These are phyloP conservation scores for Pseudocercospora pini-densiflorae DNA, from an alignment of 2,329 filamentous ascomycete species.

Conservation along the genomic window DNA sequence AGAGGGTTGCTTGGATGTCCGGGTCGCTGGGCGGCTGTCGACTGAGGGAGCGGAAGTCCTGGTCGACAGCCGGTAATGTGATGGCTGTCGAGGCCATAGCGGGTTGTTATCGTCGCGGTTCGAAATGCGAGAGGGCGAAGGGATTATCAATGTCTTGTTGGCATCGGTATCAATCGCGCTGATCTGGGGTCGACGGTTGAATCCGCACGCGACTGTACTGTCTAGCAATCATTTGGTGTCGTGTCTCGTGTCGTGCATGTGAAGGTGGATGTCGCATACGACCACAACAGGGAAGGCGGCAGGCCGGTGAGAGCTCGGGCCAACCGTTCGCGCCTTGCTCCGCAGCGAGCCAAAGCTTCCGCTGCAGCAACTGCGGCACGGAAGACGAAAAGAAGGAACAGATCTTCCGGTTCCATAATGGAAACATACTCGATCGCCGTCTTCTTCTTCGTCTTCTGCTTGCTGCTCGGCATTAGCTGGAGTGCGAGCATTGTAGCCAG, in stretches of 20 bases:
- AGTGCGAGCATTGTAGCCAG: conserved; percentile 18
- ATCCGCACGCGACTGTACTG: background rate
- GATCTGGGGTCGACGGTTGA: background rate
- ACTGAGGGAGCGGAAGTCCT: conserved; percentile 40
- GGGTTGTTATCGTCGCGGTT: conserved; percentile 6
- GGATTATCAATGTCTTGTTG: background rate
- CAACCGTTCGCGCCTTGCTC: background rate
- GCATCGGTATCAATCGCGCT: background rate
- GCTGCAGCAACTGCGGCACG: background rate
- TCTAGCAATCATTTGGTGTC: conserved; percentile 1
- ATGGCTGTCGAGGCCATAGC: conserved; percentile 30
- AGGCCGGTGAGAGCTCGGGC: background rate
- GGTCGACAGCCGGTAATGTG: conserved; percentile 27
- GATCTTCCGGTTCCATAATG: conserved; percentile 1
- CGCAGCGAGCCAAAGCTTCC: background rate
- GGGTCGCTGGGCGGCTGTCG: conserved; percentile 53
- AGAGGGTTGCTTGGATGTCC: conserved; percentile 68
- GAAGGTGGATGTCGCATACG: conserved; percentile 7
- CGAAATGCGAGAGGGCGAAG: too few relatives aligned
- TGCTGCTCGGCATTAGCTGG: conserved; percentile 21
- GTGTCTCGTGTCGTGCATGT: background rate
- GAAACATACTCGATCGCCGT: conserved; percentile 17
- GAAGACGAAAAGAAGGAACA: background rate
- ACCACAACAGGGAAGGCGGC: background rate
- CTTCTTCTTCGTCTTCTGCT: conserved; percentile 19